phyloP scores from a whole-genome alignment of 176 grass and related monocot species.

The bread wheat (Triticum aestivum) region DNA sequence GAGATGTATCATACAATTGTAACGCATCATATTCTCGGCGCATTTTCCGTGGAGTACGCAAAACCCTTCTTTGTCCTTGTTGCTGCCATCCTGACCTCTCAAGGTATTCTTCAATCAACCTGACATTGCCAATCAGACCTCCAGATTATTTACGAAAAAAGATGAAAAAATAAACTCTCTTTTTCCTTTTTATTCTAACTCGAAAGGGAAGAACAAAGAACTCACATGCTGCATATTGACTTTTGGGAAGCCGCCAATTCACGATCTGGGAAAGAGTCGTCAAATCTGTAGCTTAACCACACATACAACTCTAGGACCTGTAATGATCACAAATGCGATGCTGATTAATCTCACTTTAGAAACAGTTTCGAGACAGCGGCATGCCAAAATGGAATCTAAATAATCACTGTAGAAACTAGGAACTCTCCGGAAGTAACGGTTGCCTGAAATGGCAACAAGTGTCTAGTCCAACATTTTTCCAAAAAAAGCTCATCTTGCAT shows the following conservation, averaged over 20 bases:
- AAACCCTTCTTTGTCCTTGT: constrained; percentile 32
- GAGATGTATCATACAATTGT: constrained; percentile 45
- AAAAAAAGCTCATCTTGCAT: not conserved
- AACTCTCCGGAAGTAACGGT: not conserved
- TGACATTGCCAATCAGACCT: constrained; percentile 36
- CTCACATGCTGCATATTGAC: constrained; percentile 93
- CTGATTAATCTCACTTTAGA: not conserved
- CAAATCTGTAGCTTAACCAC: constrained; percentile 90
- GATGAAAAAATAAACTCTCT: not conserved
- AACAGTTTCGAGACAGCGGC: not conserved
- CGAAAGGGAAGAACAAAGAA: not conserved
- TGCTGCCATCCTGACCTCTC: constrained; percentile 62
- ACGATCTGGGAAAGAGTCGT: constrained; percentile 91
- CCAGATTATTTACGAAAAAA: constrained; percentile 15
- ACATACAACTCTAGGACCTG: constrained; percentile 99
- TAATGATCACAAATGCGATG: not conserved
- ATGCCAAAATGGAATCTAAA: not conserved
- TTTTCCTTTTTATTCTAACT: not conserved
- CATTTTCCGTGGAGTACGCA: constrained; percentile 36
- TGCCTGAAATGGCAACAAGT: not conserved
- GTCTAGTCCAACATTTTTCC: not conserved
- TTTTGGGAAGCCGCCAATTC: constrained; percentile 86
- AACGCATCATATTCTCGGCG: constrained; percentile 45
- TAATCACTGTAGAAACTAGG: not conserved
- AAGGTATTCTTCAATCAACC: constrained; percentile 93